These are phyloP conservation scores for Besnoitia besnoiti DNA, from an alignment of 169 alveolate species.

Conservation along the genomic window DNA sequence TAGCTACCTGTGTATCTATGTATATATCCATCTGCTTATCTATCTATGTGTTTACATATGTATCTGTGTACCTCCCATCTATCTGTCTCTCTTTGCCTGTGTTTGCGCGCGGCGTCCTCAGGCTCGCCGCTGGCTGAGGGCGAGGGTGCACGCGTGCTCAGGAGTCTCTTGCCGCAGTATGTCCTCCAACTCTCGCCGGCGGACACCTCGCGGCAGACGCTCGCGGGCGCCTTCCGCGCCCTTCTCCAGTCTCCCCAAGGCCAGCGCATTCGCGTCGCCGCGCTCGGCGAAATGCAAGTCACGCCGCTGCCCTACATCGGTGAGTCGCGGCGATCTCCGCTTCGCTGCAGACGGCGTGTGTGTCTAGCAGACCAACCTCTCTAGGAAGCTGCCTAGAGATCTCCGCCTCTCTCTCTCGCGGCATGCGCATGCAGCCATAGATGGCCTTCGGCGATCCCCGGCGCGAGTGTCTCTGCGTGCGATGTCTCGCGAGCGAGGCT, in stretches of 20 bases:
- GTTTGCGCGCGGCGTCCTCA: too few species aligned
- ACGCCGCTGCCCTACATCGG: slow-evolving; percentile 27
- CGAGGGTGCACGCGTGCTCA: background rate
- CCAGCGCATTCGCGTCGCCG: slow-evolving; percentile 21
- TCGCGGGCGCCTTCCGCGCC: background rate
- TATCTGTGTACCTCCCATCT: background rate
- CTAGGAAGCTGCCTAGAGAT: too few species aligned
- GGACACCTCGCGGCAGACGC: background rate
- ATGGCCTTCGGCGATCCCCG: background rate
- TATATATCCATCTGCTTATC: background rate
- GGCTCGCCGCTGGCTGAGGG: slow-evolving; percentile 40
- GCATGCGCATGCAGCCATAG: background rate
- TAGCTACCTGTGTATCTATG: background rate
- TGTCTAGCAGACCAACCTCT: too few species aligned
- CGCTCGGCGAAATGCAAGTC: background rate
- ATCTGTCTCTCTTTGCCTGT: too few species aligned
- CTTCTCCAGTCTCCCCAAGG: background rate
- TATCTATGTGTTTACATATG: background rate
- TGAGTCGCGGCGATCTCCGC: too few species aligned
- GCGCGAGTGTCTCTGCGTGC: too few species aligned
- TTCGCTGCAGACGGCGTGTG: too few species aligned
- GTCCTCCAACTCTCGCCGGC: slow-evolving; percentile 5
- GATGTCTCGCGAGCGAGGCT: too few species aligned
- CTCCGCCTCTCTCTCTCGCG: too few species aligned
- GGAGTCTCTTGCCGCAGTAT: background rate